Evolutionary conservation across 2,329 filamentous ascomycete species (phyloP).

Genomic region (Calonectria henricotiae): DNA sequence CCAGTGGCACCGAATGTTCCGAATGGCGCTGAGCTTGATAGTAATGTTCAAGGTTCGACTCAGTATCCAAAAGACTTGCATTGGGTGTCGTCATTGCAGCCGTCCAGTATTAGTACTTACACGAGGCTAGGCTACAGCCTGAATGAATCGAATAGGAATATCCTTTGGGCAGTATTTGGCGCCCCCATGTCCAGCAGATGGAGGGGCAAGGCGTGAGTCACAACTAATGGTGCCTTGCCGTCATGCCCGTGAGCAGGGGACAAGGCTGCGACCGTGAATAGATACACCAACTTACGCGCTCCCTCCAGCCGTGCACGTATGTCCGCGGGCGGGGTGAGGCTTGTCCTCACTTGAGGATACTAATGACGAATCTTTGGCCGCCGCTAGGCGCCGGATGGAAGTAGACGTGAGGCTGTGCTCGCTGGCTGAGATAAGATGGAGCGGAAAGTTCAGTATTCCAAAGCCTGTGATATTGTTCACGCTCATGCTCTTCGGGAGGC

Average conservation of each 20-base stretch:
- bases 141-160: conserved; percentile 47
- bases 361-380: conserved; percentile 36
- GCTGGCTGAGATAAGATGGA: conserved; percentile 28
- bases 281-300: conserved; percentile 38
- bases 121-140: conserved; percentile 47
- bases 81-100: conserved; percentile 31
- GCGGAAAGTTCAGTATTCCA: conserved; percentile 31
- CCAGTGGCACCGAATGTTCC: conserved; percentile 49
- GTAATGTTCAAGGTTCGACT: not conserved
- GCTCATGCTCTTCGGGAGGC: conserved; percentile 32
- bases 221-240: conserved; percentile 46
- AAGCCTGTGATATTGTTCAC: conserved; percentile 49
- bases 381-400: conserved; percentile 36
- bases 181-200: conserved; percentile 34
- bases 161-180: conserved; percentile 41
- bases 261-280: conserved; percentile 51
- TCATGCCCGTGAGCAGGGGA: conserved; percentile 42
- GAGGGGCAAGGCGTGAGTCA: conserved; percentile 47
- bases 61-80: conserved; percentile 11
- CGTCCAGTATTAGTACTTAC: conserved; percentile 51
- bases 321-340: conserved; percentile 28
- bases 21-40: conserved; percentile 35
- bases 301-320: conserved; percentile 16
- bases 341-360: conserved; percentile 40
- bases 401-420: conserved; percentile 43